Base-by-base conservation (phyloP, 805 yeast genomes). In the Hanseniaspora valbyensis region DNA sequence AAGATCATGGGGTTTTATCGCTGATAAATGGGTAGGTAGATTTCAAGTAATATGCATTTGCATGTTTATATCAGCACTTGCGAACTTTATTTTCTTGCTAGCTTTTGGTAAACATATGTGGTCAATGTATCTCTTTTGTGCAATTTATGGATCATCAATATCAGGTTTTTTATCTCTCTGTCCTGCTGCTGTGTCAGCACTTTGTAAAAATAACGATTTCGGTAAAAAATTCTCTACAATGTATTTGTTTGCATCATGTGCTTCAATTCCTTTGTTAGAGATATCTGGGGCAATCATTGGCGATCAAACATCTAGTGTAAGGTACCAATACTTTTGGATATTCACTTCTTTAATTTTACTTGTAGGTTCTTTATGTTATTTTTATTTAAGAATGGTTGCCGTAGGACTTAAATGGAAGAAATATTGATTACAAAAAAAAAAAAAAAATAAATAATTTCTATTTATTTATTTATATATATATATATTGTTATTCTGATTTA, bases 201-300 rank as follows among this genome's bases (percentile, higher is more conserved):
- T 83, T 26, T 75, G 81, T n/a, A 73, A 72, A 14, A 78, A 81
- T 0, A 69, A 72, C 53, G 75, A 78, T 50, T 82, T 81, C 60
- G 89, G 89, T 18, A 78, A 76, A 54, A 65, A 82, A 19, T 83
- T 77, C 55, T 88, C 88, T 0, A 71, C 85, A 14, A 73, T 79
- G 54, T 81, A 79, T 60, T 77, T 77, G 44, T 66, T 77, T 58
- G 77, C 75, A 10, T 69, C 81, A 1, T 68, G 76, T 56, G 72
- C 71, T 19, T 65, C 68, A 22, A 59, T 75, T 37, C 65, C 71
- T 2, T 64, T 70, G 9, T 61, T 75, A 12, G 78, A 78, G 6
- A 61, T 70, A n/a, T 72, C 74, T 0, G 71, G 77, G 38, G 70
- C 70, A 7, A 65, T 74, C 30, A 70, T 73, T 41, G 72, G 69